Base-by-base conservation (phyloP, 2,329 filamentous ascomycete genomes). In the Coniochaeta sp. region DNA sequence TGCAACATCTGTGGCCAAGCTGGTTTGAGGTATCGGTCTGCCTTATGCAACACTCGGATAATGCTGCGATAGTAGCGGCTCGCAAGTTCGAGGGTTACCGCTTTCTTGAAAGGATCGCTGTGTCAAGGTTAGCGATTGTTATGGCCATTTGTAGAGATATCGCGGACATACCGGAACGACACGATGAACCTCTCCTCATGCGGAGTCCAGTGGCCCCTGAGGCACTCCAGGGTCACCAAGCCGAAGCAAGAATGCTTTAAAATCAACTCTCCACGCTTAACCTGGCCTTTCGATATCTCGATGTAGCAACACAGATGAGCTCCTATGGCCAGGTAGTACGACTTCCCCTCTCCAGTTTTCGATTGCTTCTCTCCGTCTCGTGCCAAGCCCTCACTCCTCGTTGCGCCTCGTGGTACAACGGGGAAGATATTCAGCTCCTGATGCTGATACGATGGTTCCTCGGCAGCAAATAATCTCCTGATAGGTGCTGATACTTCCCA, bases 1-100 rank as follows among this genome's bases (percentile, higher is more conserved):
- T 81, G 79, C 63, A 79, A 73, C 32, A 77, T 68, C 50, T 78
- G 73, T 9, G 79, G 79, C 79, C 79, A 82, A 53, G 76, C 76
- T 0, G 79, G 79, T 59, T 81, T 81, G 42, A 82, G 63, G 51
- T 74, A 76, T 32, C 77, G 74, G 58, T 82, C 79, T 26, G 73
- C 72, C 51, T 74, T 78, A 52, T 77, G 77, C 28, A 82, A 67
- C 2, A 72, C 76, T 49, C 76, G 73, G 46, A 81, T 75, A 45
- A 82, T 77, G 33, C 71, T 74, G 27, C 76, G 71, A 58, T 79
- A 78, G 58, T 77, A 72, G 24, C 75, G 69, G 57, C 78, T 82
- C 10, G 78, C 75, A 18, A 82, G 69, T 51, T 81, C 75, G 1
- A 66, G 56, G 10, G 56, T 60, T 16, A 61, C 50, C 1, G 60